Evolutionary conservation across 2,329 filamentous ascomycete genomes (phyloP).

Genomic region (Aspergillus clavatus): DNA sequence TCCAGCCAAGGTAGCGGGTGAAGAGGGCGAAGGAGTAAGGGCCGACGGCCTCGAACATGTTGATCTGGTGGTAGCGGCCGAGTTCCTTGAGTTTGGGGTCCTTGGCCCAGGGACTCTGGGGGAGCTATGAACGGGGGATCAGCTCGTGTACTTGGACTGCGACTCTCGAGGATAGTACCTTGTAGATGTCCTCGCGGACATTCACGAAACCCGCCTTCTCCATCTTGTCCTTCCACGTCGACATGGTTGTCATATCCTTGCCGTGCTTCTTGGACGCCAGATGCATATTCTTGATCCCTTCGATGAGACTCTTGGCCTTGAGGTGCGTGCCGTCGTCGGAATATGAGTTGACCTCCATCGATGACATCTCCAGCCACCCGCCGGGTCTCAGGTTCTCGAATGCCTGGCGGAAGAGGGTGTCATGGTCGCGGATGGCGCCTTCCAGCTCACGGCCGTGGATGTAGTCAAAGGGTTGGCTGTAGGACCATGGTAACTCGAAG

Average conservation of each 20-base stretch:
- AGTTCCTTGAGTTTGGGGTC: slow-evolving; percentile 51
- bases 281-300: slow-evolving; percentile 28
- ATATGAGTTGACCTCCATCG: slow-evolving; percentile 88
- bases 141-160: not conserved
- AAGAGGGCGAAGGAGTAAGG: slow-evolving; percentile 36
- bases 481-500: slow-evolving; percentile 28
- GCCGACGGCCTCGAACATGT: slow-evolving; percentile 34
- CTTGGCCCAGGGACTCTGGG: slow-evolving; percentile 50
- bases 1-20: slow-evolving; percentile 38
- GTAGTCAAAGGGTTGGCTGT: slow-evolving; percentile 27
- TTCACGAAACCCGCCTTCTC: slow-evolving; percentile 51
- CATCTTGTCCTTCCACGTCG: slow-evolving; percentile 41
- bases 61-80: slow-evolving; percentile 38
- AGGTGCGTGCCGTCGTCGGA: slow-evolving; percentile 47
- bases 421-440: slow-evolving; percentile 26
- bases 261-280: slow-evolving; percentile 27
- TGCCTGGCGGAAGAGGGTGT: slow-evolving; percentile 23
- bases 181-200: slow-evolving; percentile 46
- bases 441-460: slow-evolving; percentile 31
- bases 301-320: slow-evolving; percentile 19
- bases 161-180: slow-evolving; percentile 18
- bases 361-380: slow-evolving; percentile 43
- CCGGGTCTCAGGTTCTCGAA: slow-evolving; percentile 22
- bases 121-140: slow-evolving; percentile 35
- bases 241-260: slow-evolving; percentile 29